phyloP scores from a whole-genome alignment of 352 stramenopile genomes.

The Phytophthora macrochlamydospora region DNA sequence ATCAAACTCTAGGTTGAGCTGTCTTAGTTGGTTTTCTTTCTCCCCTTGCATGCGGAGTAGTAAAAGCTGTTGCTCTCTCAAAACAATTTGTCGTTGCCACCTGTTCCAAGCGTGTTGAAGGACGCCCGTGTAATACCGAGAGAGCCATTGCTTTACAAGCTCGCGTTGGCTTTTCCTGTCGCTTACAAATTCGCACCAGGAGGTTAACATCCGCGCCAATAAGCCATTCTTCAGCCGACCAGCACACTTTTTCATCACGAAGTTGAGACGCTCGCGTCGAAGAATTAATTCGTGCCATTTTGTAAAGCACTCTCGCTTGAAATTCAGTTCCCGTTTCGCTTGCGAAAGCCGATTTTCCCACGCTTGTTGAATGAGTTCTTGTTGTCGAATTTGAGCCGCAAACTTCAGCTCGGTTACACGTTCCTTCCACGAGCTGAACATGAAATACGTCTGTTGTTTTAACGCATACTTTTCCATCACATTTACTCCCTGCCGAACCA shows the following conservation, averaged over 20 bases:
- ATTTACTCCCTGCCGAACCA: conserved; percentile 14
- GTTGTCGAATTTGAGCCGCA: conserved; percentile 13
- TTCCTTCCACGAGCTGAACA: conserved; percentile 25
- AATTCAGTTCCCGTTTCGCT: conserved; percentile 24
- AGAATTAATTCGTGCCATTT: conserved; percentile 26
- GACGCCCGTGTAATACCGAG: conserved; percentile 8
- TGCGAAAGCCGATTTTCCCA: conserved; percentile 33
- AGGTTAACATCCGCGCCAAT: conserved; percentile 17
- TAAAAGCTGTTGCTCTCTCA: conserved; percentile 31
- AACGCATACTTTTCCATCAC: conserved; percentile 11
- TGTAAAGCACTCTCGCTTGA: conserved; percentile 28
- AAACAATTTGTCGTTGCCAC: conserved; percentile 38
- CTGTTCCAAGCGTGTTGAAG: conserved; percentile 29
- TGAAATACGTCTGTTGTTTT: conserved; percentile 18
- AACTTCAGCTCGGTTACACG: conserved; percentile 10
- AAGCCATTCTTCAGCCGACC: conserved; percentile 27
- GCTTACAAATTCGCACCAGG: conserved; percentile 29
- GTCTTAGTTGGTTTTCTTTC: conserved; percentile 11
- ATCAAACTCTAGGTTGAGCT: conserved; percentile 21
- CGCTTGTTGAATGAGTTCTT: conserved; percentile 25
- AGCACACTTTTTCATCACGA: conserved; percentile 24
- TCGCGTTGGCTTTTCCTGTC: conserved; percentile 26
- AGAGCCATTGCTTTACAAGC: conserved; percentile 29
- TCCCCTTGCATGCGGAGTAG: conserved; percentile 20
- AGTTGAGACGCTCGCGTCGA: not conserved